Evolutionary conservation across 176 grass and related monocot genomes (phyloP), one percentile per base, ranked within the genome.

Genomic region (Dactylis glomerata): DNA sequence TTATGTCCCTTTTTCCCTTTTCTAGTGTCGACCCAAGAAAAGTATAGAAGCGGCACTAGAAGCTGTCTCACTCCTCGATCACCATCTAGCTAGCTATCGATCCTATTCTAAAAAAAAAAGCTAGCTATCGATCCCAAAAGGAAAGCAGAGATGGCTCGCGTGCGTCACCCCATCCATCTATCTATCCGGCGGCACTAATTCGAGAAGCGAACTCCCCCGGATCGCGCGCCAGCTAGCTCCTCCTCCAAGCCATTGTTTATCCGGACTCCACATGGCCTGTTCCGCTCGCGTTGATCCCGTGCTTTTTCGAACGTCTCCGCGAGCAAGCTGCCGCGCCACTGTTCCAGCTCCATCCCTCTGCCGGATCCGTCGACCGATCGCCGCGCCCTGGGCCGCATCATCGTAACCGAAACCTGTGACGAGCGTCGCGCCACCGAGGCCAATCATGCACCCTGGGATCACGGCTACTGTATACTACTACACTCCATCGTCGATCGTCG

Each of bases 261-360:
- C 78, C 42, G 19, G 13, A 47, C 26, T 51, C 41, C 88, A 90
- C 88, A 83, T 90, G 88, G 83, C 42, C 5, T 86, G 88, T 73
- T 62, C 52, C 68, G 38, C 8, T 0, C 28, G 12, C 28, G 27
- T 64, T 55, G 9, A 84, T 47, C 82, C 70, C 82, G 56, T 62
- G 82, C 54, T 12, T 73, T 46, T 44, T 24, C 19, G 54, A 47
- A 36, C 68, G 37, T 3, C 38, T 24, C 26, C 2, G 17, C 65
- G 0, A 3, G 69, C 69, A 73, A 73, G 24, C 67, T 16, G 68
- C 68, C 68, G 42, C 6, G 16, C 16, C 12, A 42, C 41, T 11
- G 41, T 42, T 40, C 24, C 30, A 32, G 5, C 42, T 73, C 70
- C 70, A 73, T 73, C 26, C 70, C 26, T 30, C 13, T 0, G 8